Evolutionary conservation across 805 yeast genomes (phyloP).

Genomic region (Yarrowia sp.): DNA sequence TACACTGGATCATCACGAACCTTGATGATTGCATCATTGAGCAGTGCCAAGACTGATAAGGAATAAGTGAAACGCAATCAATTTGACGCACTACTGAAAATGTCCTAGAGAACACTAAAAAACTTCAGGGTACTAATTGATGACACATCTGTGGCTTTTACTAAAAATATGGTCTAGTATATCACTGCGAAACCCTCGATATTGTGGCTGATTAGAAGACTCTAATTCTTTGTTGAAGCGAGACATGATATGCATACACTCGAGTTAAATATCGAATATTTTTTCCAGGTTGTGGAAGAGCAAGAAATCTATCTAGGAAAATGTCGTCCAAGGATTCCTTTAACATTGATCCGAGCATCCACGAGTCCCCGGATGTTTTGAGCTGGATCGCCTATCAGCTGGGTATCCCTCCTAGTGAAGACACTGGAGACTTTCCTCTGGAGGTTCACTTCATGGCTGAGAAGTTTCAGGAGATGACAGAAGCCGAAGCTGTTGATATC

Average conservation of each 20-base stretch:
- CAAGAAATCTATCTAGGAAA: background rate
- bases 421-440: constrained; percentile 19
- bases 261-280: background rate
- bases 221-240: background rate
- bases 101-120: too few relatives aligned
- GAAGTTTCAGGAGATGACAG: constrained; percentile 40
- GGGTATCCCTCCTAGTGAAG: constrained; percentile 16
- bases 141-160: background rate
- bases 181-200: background rate
- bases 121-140: too few relatives aligned
- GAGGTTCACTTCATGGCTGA: constrained; percentile 42
- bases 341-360: constrained; percentile 1
- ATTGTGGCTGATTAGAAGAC: background rate
- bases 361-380: constrained; percentile 6
- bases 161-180: background rate
- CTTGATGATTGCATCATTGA: constrained; percentile 8
- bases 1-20: background rate
- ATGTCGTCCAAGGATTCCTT: constrained; percentile 11
- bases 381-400: constrained; percentile 8
- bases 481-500: constrained; percentile 43
- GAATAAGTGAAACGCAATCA: background rate
- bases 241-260: background rate
- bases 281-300: background rate
- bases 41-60: constrained; percentile 10
- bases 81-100: too few relatives aligned